Evolutionary conservation across 2,329 filamentous ascomycete genomes (phyloP).

Genomic region (Drechmeria coniospora): DNA sequence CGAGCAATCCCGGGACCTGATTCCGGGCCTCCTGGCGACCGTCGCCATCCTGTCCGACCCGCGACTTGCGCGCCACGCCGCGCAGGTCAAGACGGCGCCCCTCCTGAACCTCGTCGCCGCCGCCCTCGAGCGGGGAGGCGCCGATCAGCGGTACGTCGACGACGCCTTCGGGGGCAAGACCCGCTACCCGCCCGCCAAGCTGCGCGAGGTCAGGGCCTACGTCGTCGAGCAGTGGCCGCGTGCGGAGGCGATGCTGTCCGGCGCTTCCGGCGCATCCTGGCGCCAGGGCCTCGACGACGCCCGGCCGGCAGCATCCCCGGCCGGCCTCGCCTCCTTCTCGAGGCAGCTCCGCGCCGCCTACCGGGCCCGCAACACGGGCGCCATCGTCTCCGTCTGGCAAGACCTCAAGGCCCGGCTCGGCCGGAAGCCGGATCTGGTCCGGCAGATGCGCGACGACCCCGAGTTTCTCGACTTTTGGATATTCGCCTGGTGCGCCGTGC

Average conservation of each 20-base stretch:
- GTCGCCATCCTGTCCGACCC: constrained; percentile 15
- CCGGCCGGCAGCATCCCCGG: background rate
- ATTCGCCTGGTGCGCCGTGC: constrained; percentile 22
- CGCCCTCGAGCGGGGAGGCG: constrained; percentile 7
- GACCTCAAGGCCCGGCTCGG: constrained; percentile 13
- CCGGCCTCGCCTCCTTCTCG: constrained; percentile 10
- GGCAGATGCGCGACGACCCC: constrained; percentile 15
- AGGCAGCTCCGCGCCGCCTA: constrained; percentile 16
- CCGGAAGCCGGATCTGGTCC: constrained; percentile 9
- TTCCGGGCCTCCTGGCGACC: constrained; percentile 18
- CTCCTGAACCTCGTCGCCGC: constrained; percentile 13
- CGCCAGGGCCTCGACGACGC: constrained; percentile 3
- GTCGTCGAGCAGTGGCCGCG: constrained; percentile 14
- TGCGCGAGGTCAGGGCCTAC: constrained; percentile 11
- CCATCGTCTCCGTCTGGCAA: constrained; percentile 17
- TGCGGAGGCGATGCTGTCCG: constrained; percentile 10
- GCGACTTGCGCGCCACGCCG: constrained; percentile 4
- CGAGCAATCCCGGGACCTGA: constrained; percentile 9
- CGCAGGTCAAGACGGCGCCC: constrained; percentile 10
- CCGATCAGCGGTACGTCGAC: constrained; percentile 8
- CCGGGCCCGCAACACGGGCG: constrained; percentile 12
- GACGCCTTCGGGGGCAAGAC: constrained; percentile 6
- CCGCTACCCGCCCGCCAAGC: constrained; percentile 7
- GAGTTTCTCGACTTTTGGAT: constrained; percentile 25
- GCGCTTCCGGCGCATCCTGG: constrained; percentile 10